Evolutionary conservation across 768 basidiomycete genomes (phyloP).

Genomic region (Russula virescens): DNA sequence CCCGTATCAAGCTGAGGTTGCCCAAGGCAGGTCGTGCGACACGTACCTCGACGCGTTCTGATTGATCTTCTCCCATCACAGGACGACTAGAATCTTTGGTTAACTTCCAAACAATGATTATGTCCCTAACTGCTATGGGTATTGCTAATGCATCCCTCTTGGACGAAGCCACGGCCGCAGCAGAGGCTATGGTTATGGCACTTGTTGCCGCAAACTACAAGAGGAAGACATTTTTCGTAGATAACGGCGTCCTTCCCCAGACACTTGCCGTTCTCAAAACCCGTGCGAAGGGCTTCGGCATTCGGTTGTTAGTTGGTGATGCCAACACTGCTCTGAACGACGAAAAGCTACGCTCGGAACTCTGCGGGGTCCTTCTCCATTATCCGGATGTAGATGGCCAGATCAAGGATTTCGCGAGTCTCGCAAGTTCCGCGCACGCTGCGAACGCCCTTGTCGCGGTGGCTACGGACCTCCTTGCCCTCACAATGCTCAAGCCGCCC

Average conservation of each 20-base stretch:
- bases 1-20: slow-evolving; percentile 94
- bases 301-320: slow-evolving; percentile 71
- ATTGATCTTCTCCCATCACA: slow-evolving; percentile 30
- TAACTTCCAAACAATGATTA: slow-evolving; percentile 96
- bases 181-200: slow-evolving; percentile 96
- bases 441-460: slow-evolving; percentile 77
- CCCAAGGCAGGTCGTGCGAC: slow-evolving; percentile 64
- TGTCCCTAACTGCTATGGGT: slow-evolving; percentile 89
- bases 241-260: slow-evolving; percentile 77
- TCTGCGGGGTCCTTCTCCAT: slow-evolving; percentile 87
- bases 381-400: slow-evolving; percentile 90
- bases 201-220: slow-evolving; percentile 61
- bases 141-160: slow-evolving; percentile 94
- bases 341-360: slow-evolving; percentile 47
- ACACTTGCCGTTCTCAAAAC: slow-evolving; percentile 86
- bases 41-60: background rate
- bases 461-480: slow-evolving; percentile 87
- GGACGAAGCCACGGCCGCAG: slow-evolving; percentile 92
- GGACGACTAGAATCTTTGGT: slow-evolving; percentile 94
- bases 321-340: slow-evolving; percentile 46
- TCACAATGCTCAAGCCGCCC: slow-evolving; percentile 90
- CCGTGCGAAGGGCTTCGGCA: slow-evolving; percentile 90
- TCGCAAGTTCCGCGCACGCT: slow-evolving; percentile 66
- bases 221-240: slow-evolving; percentile 81
- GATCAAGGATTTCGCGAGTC: slow-evolving; percentile 62